Percentiles rank a stretch among this genome's conserved stretches.
These are phyloP conservation scores for Hydrangea macrophylla DNA, from an alignment of 148 eudicot species.

Conservation along the genomic window DNA sequence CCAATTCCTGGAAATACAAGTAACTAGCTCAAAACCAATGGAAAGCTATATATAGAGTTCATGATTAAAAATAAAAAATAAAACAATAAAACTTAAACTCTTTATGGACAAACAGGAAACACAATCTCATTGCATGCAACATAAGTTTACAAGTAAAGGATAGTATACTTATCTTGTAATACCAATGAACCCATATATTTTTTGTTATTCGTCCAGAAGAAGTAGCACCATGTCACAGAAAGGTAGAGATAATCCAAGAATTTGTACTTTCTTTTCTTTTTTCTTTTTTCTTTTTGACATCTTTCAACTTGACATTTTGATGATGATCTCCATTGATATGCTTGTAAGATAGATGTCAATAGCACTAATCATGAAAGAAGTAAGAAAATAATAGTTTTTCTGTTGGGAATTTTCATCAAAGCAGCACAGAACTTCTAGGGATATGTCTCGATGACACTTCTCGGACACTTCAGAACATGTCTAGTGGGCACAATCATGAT, in stretches of 20 bases:
- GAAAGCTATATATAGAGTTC: too few species aligned
- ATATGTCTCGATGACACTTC: too few species aligned
- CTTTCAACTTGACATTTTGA: background rate
- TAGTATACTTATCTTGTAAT: background rate
- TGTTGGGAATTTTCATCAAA: too few species aligned
- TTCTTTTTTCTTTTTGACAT: background rate
- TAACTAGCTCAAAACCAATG: background rate
- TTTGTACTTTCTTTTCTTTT: background rate
- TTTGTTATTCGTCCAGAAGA: background rate
- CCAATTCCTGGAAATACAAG: constrained; percentile 23
- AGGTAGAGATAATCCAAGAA: background rate
- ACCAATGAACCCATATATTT: background rate
- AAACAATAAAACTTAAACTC: background rate
- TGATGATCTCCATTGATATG: too few species aligned
- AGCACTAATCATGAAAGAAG: background rate
- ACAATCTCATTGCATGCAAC: background rate
- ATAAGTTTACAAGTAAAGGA: background rate
- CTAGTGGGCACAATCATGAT: too few species aligned
- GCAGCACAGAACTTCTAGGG: too few species aligned
- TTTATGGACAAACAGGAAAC: background rate
- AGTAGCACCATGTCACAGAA: background rate
- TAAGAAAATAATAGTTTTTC: too few species aligned
- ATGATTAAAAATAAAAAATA: too few species aligned
- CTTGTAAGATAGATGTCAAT: too few species aligned
- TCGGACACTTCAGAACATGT: too few species aligned